phyloP scores from a whole-genome alignment of 2,329 filamentous ascomycete species.

The Cryphonectria naterciae region DNA sequence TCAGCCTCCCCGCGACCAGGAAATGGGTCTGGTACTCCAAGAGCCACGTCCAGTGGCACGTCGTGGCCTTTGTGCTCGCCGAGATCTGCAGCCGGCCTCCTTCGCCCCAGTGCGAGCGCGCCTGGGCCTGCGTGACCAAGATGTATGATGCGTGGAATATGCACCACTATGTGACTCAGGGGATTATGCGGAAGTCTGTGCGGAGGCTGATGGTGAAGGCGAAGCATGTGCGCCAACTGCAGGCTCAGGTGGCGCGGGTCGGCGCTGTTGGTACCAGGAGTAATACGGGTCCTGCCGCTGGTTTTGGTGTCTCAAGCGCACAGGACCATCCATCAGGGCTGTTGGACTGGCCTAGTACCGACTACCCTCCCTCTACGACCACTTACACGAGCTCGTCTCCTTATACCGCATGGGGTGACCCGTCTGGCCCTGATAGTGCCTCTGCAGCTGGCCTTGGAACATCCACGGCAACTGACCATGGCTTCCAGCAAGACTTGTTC shows the following conservation, averaged over 20 bases:
- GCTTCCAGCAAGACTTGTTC: neutral
- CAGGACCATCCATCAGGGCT: neutral
- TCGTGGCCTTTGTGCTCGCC: slow-evolving; percentile 53
- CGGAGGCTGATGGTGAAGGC: slow-evolving; percentile 28
- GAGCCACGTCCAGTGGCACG: slow-evolving; percentile 57
- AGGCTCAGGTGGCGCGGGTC: neutral
- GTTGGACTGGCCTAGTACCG: neutral
- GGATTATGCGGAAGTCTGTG: slow-evolving; percentile 26
- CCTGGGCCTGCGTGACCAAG: slow-evolving; percentile 48
- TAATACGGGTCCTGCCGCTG: accelerated
- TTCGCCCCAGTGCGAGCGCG: slow-evolving; percentile 54
- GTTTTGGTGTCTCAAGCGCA: neutral
- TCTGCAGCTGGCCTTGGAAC: neutral
- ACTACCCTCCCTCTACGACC: neutral
- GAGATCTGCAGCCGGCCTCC: slow-evolving; percentile 52
- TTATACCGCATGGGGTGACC: neutral
- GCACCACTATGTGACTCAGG: neutral
- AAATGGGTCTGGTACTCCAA: slow-evolving; percentile 55
- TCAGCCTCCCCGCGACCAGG: slow-evolving; percentile 63
- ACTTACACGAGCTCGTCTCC: neutral
- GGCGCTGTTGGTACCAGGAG: neutral
- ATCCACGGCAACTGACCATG: neutral
- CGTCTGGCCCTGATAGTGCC: too few relatives aligned
- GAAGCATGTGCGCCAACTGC: slow-evolving; percentile 24
- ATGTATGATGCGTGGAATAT: slow-evolving; percentile 16